A percentile compares a stretch with the other conserved stretches of the same genome.
These are phyloP conservation scores for Triticum aestivum DNA, from an alignment of 176 grass and related monocot species.

Conservation along the genomic window DNA sequence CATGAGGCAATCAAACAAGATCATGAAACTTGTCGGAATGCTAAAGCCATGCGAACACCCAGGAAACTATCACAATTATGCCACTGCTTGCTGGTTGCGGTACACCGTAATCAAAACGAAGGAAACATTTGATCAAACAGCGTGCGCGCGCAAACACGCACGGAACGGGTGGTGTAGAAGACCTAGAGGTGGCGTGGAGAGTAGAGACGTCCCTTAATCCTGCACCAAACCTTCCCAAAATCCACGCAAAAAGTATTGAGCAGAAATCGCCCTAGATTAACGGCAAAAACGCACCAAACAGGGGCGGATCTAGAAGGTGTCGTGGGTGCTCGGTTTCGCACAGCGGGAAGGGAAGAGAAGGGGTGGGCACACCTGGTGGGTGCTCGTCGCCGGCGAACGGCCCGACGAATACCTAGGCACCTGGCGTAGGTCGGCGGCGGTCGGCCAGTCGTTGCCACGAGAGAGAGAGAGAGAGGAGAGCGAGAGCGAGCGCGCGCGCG, in stretches of 20 bases:
- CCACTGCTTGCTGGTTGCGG: neutral
- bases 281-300: neutral
- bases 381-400: neutral
- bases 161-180: neutral
- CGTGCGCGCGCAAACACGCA: neutral
- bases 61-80: neutral
- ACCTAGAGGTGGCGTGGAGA: neutral
- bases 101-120: neutral
- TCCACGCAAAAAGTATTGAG: neutral
- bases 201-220: neutral
- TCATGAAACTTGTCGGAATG: neutral
- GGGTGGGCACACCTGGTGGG: neutral
- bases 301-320: conserved; percentile 6
- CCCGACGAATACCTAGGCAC: neutral
- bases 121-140: neutral
- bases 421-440: neutral
- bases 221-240: neutral
- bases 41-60: neutral
- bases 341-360: neutral
- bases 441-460: neutral
- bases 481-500: neutral
- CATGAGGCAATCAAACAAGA: conserved; percentile 16
- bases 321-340: neutral
- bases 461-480: neutral
- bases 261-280: neutral